Conservation (phyloP, 108 stramenopile genomes). For the Skeletonema tropicum region DNA sequence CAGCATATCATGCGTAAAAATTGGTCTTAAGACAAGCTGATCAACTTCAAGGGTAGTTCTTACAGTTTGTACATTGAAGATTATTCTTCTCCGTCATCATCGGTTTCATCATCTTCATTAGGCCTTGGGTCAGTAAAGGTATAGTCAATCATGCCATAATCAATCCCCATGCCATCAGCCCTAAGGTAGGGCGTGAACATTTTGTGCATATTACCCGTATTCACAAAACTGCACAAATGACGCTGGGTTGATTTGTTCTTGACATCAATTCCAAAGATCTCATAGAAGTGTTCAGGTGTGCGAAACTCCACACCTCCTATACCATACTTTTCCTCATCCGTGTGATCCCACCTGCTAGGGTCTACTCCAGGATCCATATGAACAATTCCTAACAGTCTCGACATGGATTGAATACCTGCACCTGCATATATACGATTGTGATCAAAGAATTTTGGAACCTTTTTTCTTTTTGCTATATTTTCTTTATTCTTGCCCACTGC, state of each 20-base stretch:
- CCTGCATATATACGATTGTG: slow-evolving; percentile 61
- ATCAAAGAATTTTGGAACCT: slow-evolving; percentile 83
- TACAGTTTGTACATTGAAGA: too few relatives aligned
- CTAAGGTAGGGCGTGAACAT: slow-evolving; percentile 50
- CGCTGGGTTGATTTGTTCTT: slow-evolving; percentile 62
- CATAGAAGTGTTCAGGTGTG: slow-evolving; percentile 78
- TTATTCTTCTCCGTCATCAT: too few relatives aligned
- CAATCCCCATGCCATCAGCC: too few relatives aligned
- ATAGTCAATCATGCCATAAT: too few relatives aligned
- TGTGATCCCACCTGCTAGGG: slow-evolving; percentile 51
- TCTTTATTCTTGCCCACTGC: slow-evolving; percentile 67
- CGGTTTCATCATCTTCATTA: too few relatives aligned
- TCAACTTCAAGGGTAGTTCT: too few relatives aligned
- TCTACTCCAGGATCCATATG: slow-evolving; percentile 87
- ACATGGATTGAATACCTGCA: slow-evolving; percentile 76
- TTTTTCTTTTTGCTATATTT: slow-evolving; percentile 53
- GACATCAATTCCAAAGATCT: slow-evolving; percentile 85
- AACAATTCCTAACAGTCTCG: slow-evolving; percentile 81
- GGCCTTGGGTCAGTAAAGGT: too few relatives aligned
- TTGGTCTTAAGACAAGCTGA: too few relatives aligned
- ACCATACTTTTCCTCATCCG: slow-evolving; percentile 78
- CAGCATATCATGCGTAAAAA: background rate
- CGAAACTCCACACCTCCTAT: slow-evolving; percentile 69
- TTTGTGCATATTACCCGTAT: slow-evolving; percentile 72
- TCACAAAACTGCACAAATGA: slow-evolving; percentile 80